Conservation (phyloP, 805 yeast species). For the Saturnispora besseyi region DNA sequence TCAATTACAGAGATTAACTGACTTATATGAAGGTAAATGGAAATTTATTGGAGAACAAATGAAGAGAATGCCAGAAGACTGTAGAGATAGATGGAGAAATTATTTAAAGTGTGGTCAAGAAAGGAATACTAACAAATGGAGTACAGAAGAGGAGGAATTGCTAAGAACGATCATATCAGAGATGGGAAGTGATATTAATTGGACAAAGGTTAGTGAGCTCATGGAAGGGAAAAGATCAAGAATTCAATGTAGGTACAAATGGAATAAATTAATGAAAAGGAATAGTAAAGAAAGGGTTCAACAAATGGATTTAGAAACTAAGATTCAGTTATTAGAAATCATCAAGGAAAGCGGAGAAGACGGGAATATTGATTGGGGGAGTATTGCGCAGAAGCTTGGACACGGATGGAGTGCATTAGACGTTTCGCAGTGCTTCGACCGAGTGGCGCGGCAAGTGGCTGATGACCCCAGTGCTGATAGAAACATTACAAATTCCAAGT, state of each 20-base stretch:
- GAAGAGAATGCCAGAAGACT: conserved; percentile 96
- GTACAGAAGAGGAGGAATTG: conserved; percentile 64
- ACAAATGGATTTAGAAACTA: conserved; percentile 36
- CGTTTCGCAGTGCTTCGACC: background rate
- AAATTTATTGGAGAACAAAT: conserved; percentile 67
- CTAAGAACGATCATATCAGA: conserved; percentile 41
- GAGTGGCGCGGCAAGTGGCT: conserved; percentile 1
- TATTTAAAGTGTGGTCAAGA: conserved; percentile 84
- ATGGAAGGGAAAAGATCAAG: conserved; percentile 87
- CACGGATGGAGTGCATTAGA: background rate
- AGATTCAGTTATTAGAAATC: conserved; percentile 38
- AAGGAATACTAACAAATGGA: conserved; percentile 76
- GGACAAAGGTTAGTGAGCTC: conserved; percentile 85
- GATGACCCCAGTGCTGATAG: background rate
- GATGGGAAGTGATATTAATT: conserved; percentile 39
- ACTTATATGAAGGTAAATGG: conserved; percentile 78
- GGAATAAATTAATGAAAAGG: conserved; percentile 72
- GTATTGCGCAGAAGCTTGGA: background rate
- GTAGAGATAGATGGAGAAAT: conserved; percentile 94
- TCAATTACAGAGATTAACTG: conserved; percentile 51
- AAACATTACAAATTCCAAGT: background rate
- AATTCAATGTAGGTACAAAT: conserved; percentile 91
- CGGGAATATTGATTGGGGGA: background rate
- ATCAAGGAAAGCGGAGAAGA: background rate
- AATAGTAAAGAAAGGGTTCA: conserved; percentile 40